Evolutionary conservation across 345 rosid species (phyloP), one percentile per base, ranked within the genome.

Genomic region (Nasturtium officinale): DNA sequence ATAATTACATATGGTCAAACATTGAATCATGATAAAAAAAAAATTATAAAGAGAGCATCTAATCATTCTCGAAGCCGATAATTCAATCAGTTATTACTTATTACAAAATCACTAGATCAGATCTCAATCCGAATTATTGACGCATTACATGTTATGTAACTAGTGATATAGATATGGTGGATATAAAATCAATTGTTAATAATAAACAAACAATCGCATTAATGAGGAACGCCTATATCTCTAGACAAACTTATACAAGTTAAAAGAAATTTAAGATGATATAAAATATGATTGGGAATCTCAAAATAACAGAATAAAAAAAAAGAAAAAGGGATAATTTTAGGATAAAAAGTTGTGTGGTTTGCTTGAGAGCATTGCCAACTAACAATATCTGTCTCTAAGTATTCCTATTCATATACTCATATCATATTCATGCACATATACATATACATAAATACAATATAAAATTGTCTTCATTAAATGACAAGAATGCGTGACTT

Each of bases 361-460:
- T 52, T 85, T 76, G 64, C 80, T 80, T 83, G 84, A 26, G 69
- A 61, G 50, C 74, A 65, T 74, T 54, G 79, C 79, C 84, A 78
- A 81, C 79, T 65, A 79, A 72, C 77, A 48, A 77, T 65, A 71
- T 77, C 56, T 71, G 75, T 71, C 77, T 50, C 47, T 16, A 56
- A 47, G 32, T 55, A 63, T 28, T 42, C 20, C 20, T 71, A 62
- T 58, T 69, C 77, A 32, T 23, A 29, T 48, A 43, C 54, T 70
- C 42, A 26, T 48, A 37, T 70, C 42, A 26, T 48, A 37, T 50
- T 46, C 76, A 68, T 69, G 21, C 29, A 53, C 33, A 54, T 62
- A 45, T 46, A 46, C 10, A 10, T 13, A 3, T 25, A 51, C 1
- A 67, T n/a, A 67, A 10, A 18, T 17, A 52, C 30, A 33, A 50